These are phyloP conservation scores for Pleurotus cornucopiae DNA, from an alignment of 768 basidiomycete genomes.

Conservation along the genomic window DNA sequence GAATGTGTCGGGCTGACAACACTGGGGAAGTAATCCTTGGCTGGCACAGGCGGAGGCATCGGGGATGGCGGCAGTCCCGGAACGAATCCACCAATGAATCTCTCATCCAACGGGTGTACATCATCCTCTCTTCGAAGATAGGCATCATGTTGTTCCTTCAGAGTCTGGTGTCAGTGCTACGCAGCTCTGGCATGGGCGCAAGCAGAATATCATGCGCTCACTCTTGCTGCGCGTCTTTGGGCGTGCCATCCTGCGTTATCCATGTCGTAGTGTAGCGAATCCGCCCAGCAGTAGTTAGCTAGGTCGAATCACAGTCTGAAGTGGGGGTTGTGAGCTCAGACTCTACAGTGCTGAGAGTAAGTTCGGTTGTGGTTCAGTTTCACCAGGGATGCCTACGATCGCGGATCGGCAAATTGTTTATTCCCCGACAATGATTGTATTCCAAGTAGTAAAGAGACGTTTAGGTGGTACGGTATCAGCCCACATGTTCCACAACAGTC, in stretches of 20 bases:
- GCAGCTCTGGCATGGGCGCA: too few relatives aligned
- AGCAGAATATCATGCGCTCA: slow-evolving; percentile 16
- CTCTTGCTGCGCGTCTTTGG: slow-evolving; percentile 55
- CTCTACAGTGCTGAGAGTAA: too few relatives aligned
- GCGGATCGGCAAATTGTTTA: not conserved
- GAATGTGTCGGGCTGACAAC: slow-evolving; percentile 15
- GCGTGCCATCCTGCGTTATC: slow-evolving; percentile 80
- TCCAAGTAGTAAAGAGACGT: not conserved
- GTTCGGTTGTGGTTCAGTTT: too few relatives aligned
- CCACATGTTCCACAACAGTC: slow-evolving; percentile 81
- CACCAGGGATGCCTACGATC: too few relatives aligned
- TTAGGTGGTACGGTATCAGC: slow-evolving; percentile 26
- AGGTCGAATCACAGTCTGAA: not conserved
- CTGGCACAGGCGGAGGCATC: slow-evolving; percentile 41
- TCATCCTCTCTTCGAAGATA: slow-evolving; percentile 47
- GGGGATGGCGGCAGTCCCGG: slow-evolving; percentile 32
- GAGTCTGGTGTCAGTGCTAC: slow-evolving; percentile 13
- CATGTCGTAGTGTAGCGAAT: slow-evolving; percentile 35
- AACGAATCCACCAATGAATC: slow-evolving; percentile 55
- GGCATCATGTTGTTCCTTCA: slow-evolving; percentile 44
- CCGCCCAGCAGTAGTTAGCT: not conserved
- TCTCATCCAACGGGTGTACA: slow-evolving; percentile 56
- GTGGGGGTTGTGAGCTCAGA: too few relatives aligned
- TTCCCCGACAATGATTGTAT: not conserved
- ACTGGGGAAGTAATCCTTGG: slow-evolving; percentile 38